Percentiles rank a stretch among this genome's conserved stretches.
Evolutionary conservation across 2,329 filamentous ascomycete genomes (phyloP).

Genomic region (Pleomassaria siparia): DNA sequence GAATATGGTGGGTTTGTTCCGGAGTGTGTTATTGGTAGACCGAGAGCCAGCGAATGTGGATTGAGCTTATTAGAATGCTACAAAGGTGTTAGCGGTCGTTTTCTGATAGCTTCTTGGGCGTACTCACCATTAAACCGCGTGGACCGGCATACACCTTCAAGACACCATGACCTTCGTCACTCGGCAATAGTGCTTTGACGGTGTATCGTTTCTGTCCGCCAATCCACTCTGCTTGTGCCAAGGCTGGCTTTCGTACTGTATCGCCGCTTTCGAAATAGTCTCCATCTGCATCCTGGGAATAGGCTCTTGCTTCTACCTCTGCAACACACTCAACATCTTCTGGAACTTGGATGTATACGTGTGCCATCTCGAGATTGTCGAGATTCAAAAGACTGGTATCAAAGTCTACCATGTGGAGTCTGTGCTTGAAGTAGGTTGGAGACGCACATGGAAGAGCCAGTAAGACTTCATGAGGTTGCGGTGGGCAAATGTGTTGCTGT

Average conservation of each 20-base stretch:
- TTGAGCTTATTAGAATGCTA: constrained; percentile 92
- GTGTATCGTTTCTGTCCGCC: constrained; percentile 86
- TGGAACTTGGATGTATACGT: constrained; percentile 84
- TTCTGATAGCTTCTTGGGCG: neutral
- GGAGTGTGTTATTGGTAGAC: constrained; percentile 84
- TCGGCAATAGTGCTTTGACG: constrained; percentile 86
- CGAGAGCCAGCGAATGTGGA: constrained; percentile 85
- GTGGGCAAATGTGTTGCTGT: constrained; percentile 91
- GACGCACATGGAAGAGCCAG: constrained; percentile 84
- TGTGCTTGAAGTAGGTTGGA: constrained; percentile 83
- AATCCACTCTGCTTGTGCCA: constrained; percentile 91
- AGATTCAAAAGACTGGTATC: constrained; percentile 84
- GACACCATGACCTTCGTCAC: constrained; percentile 84
- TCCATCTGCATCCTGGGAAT: constrained; percentile 80
- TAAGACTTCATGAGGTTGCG: constrained; percentile 81
- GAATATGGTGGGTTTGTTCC: constrained; percentile 94
- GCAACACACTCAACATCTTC: constrained; percentile 88
- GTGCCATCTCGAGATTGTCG: constrained; percentile 90
- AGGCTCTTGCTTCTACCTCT: constrained; percentile 84
- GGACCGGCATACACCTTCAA: constrained; percentile 93
- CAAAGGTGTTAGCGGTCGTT: neutral
- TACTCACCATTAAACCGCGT: constrained; percentile 76
- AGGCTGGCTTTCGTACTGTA: constrained; percentile 76
- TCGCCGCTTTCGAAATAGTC: constrained; percentile 94
- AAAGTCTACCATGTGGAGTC: constrained; percentile 79